A percentile compares a stretch with the other conserved stretches of the same genome.
Evolutionary conservation across 352 stramenopile genomes (phyloP).

Genomic region (Paralagenidium karlingii): DNA sequence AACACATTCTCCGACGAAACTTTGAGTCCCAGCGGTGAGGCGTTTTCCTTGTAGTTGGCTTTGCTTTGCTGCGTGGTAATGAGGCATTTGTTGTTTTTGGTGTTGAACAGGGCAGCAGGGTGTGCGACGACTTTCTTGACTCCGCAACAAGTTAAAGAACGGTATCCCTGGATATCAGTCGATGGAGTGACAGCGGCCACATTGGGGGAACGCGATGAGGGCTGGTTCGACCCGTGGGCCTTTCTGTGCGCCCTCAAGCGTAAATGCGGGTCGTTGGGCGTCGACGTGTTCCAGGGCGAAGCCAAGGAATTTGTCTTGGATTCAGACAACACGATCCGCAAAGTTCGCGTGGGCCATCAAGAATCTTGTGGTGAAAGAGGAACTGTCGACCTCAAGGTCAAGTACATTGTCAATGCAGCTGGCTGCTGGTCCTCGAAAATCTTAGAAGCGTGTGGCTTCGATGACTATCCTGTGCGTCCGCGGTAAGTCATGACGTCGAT

Average conservation of each 20-base stretch:
- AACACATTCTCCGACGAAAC: conserved; percentile 40
- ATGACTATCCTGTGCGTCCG: conserved; percentile 65
- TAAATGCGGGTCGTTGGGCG: conserved; percentile 52
- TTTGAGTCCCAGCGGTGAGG: conserved; percentile 32
- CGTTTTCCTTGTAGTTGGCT: neutral
- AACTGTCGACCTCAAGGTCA: conserved; percentile 16
- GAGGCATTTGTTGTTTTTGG: neutral
- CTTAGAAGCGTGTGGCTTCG: conserved; percentile 41
- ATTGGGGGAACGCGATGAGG: conserved; percentile 54
- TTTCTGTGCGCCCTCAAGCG: conserved; percentile 63
- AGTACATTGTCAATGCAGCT: conserved; percentile 66
- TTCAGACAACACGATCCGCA: conserved; percentile 35
- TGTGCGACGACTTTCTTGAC: conserved; percentile 44
- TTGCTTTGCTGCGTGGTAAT: neutral
- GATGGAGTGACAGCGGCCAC: conserved; percentile 40
- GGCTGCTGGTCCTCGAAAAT: conserved; percentile 61
- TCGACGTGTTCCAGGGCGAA: conserved; percentile 61
- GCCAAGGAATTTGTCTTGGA: conserved; percentile 49
- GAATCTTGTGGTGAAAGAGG: conserved; percentile 9
- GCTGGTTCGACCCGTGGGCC: conserved; percentile 80
- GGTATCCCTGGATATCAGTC: conserved; percentile 70
- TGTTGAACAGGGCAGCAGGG: conserved; percentile 19
- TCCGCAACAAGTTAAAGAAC: conserved; percentile 27
- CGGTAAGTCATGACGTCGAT: conserved; percentile 9
- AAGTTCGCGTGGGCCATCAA: conserved; percentile 34